phyloP scores from a whole-genome alignment of 768 basidiomycete species.

The Pluteus cervinus region DNA sequence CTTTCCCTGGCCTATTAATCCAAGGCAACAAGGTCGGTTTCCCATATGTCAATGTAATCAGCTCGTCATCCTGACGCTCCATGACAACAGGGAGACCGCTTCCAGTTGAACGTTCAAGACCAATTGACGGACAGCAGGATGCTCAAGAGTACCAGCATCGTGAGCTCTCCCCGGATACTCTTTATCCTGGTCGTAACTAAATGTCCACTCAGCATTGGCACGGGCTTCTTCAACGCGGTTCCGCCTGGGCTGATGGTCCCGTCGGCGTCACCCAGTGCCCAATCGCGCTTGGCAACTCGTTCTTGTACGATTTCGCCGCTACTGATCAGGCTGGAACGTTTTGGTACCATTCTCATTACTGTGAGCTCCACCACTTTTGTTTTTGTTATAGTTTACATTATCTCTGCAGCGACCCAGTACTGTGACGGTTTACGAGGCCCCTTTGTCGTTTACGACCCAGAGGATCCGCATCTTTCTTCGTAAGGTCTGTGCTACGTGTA shows the following conservation, averaged over 20 bases:
- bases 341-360: slow-evolving; percentile 32
- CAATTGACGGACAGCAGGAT: slow-evolving; percentile 31
- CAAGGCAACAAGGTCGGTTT: slow-evolving; percentile 22
- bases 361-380: slow-evolving; percentile 7
- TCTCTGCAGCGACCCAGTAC: slow-evolving; percentile 36
- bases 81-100: slow-evolving; percentile 22
- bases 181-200: not conserved
- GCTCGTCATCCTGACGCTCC: not conserved
- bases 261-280: slow-evolving; percentile 42
- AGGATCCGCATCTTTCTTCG: slow-evolving; percentile 10
- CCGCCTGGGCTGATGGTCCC: slow-evolving; percentile 41
- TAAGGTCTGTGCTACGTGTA: not conserved
- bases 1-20: slow-evolving; percentile 43
- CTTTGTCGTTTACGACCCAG: slow-evolving; percentile 24
- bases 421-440: slow-evolving; percentile 42
- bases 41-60: not conserved
- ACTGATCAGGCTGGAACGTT: slow-evolving; percentile 24
- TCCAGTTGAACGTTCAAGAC: slow-evolving; percentile 40
- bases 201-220: slow-evolving; percentile 40
- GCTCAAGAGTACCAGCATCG: slow-evolving; percentile 24
- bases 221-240: slow-evolving; percentile 36
- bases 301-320: slow-evolving; percentile 33
- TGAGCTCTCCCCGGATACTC: slow-evolving; percentile 10
- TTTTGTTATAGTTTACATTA: too few species aligned
- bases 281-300: slow-evolving; percentile 32